Evolutionary conservation across 2,329 filamentous ascomycete species (phyloP).

Genomic region (Trichoderma sp.): DNA sequence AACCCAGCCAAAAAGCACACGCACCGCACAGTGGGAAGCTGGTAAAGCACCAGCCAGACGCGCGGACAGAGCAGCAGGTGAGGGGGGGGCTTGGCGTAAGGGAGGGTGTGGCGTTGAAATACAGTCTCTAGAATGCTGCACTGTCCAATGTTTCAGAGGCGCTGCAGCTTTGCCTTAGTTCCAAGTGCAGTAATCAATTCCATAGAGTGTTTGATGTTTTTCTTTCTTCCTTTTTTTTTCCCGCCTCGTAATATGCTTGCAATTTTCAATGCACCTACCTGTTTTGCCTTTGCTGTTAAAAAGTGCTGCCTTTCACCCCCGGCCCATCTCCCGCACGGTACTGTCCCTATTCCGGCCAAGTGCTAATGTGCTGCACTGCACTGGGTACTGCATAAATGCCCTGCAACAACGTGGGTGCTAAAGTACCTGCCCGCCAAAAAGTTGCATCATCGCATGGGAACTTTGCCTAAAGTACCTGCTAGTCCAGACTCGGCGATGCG

Average conservation of each 20-base stretch:
- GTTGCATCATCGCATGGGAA: slow-evolving; percentile 8
- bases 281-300: neutral
- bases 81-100: neutral
- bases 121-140: neutral
- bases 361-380: neutral
- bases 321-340: slow-evolving; percentile 1
- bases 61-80: neutral
- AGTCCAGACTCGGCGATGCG: neutral
- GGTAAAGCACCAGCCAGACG: neutral
- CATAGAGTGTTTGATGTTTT: neutral
- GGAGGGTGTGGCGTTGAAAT: neutral
- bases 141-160: neutral
- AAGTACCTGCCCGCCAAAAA: neutral
- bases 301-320: slow-evolving; percentile 1
- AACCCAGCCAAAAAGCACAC: neutral
- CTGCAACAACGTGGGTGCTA: slow-evolving; percentile 18
- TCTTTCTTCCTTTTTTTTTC: neutral
- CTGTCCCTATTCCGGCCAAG: neutral
- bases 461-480: neutral
- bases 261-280: no score
- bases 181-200: no score
- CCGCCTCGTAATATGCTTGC: no score
- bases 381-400: slow-evolving; percentile 6
- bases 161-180: no score
- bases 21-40: no score